A percentile compares a stretch with the other conserved stretches of the same genome.
Conservation (phyloP, 148 eudicot species). For the Simmondsia chinensis region DNA sequence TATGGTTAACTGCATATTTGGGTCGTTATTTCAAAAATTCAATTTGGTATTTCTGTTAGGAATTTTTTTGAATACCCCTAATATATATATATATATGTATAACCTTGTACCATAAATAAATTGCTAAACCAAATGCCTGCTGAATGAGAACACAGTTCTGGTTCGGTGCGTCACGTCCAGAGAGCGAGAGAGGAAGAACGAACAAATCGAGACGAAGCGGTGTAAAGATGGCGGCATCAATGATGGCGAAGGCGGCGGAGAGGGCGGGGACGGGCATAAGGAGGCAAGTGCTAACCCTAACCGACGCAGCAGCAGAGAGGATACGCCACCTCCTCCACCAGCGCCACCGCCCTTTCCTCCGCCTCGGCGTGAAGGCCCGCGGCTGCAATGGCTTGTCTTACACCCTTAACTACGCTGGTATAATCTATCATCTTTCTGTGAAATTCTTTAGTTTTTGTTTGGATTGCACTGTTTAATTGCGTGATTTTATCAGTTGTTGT, state of each 20-base stretch:
- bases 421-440: not conserved
- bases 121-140: no score
- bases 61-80: no score
- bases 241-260: conserved; percentile 30
- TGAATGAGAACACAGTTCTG: no score
- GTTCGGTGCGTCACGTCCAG: no score
- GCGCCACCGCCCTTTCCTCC: conserved; percentile 50
- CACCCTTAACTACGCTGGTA: conserved; percentile 68
- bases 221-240: conserved; percentile 27
- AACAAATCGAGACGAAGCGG: no score
- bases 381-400: conserved; percentile 81
- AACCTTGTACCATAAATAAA: no score
- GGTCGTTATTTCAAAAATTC: no score
- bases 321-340: conserved; percentile 51
- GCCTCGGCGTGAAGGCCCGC: conserved; percentile 80
- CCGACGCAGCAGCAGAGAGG: conserved; percentile 70
- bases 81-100: no score
- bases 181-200: no score
- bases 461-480: not conserved
- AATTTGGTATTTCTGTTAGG: no score
- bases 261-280: conserved; percentile 28
- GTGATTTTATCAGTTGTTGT: no score
- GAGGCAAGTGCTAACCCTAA: conserved; percentile 52
- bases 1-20: no score
- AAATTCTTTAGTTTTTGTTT: not conserved